Percentiles rank a stretch among this genome's conserved stretches.
phyloP scores from a whole-genome alignment of 768 basidiomycete genomes.

The Terana coerulea region DNA sequence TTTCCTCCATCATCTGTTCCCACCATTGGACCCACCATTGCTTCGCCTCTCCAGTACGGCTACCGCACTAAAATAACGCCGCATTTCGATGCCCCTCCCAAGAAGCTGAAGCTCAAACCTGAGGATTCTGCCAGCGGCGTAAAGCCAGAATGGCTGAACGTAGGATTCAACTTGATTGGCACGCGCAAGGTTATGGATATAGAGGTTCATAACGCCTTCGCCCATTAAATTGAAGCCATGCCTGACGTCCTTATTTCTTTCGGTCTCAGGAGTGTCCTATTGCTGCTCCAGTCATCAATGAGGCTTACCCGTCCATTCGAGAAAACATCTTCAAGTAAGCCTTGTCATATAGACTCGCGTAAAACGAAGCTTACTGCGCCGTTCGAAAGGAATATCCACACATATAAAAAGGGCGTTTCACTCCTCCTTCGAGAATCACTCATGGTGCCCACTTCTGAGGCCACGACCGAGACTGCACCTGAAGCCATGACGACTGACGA shows the following conservation, averaged over 20 bases:
- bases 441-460: conserved; percentile 28
- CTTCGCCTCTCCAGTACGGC: conserved; percentile 85
- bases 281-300: conserved; percentile 76
- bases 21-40: conserved; percentile 64
- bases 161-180: conserved; percentile 86
- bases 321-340: conserved; percentile 65
- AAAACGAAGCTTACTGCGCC: conserved; percentile 4
- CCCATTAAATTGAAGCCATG: no score
- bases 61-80: conserved; percentile 98
- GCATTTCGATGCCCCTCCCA: conserved; percentile 80
- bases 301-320: conserved; percentile 57
- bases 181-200: conserved; percentile 81
- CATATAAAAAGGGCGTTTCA: conserved; percentile 88
- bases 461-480: conserved; percentile 10
- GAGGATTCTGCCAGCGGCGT: conserved; percentile 4
- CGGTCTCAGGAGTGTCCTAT: conserved; percentile 94
- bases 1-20: conserved; percentile 60
- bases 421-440: conserved; percentile 88
- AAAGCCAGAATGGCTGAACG: conserved; percentile 69
- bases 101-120: no score
- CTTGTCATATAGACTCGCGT: not conserved
- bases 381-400: conserved; percentile 62
- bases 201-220: conserved; percentile 57
- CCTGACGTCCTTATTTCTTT: no score
- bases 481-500: conserved; percentile 10